Percentiles rank a stretch among this genome's conserved stretches.
Conservation (phyloP, 1,284 basidiomycete genomes). For the Neolentinus lepideus region DNA sequence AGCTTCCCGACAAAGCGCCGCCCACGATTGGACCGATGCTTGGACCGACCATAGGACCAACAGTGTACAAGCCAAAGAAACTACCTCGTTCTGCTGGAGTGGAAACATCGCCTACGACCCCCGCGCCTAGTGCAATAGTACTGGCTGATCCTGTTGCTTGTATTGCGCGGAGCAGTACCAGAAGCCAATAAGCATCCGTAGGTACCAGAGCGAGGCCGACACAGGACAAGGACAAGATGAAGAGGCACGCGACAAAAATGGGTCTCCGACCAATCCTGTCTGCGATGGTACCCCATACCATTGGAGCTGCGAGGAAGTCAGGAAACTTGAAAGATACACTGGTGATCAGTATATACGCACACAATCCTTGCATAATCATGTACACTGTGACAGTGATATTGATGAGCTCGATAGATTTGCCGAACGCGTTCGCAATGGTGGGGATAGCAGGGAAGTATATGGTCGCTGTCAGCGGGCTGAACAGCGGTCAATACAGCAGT, state of each 20-base stretch:
- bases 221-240: slow-evolving; percentile 30
- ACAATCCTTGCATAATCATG: slow-evolving; percentile 70
- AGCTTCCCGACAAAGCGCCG: slow-evolving; percentile 40
- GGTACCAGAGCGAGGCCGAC: slow-evolving; percentile 40
- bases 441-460: slow-evolving; percentile 79
- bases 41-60: slow-evolving; percentile 28
- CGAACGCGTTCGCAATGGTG: slow-evolving; percentile 50
- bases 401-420: slow-evolving; percentile 59
- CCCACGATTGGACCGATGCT: slow-evolving; percentile 1
- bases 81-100: slow-evolving; percentile 29
- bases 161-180: slow-evolving; percentile 39
- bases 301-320: slow-evolving; percentile 24
- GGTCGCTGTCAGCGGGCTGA: slow-evolving; percentile 64
- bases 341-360: slow-evolving; percentile 25
- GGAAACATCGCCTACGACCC: slow-evolving; percentile 33
- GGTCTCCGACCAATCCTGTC: slow-evolving; percentile 40
- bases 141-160: slow-evolving; percentile 41
- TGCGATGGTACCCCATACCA: slow-evolving; percentile 37
- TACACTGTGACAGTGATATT: slow-evolving; percentile 77
- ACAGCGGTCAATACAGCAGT: neutral
- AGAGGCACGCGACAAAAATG: slow-evolving; percentile 34
- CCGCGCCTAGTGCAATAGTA: slow-evolving; percentile 32
- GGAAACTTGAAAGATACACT: slow-evolving; percentile 4
- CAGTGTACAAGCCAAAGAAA: slow-evolving; percentile 28
- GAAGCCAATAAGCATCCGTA: slow-evolving; percentile 37